Evolutionary conservation across 2,329 filamentous ascomycete species (phyloP).

Genomic region (Diaporthe batatas): DNA sequence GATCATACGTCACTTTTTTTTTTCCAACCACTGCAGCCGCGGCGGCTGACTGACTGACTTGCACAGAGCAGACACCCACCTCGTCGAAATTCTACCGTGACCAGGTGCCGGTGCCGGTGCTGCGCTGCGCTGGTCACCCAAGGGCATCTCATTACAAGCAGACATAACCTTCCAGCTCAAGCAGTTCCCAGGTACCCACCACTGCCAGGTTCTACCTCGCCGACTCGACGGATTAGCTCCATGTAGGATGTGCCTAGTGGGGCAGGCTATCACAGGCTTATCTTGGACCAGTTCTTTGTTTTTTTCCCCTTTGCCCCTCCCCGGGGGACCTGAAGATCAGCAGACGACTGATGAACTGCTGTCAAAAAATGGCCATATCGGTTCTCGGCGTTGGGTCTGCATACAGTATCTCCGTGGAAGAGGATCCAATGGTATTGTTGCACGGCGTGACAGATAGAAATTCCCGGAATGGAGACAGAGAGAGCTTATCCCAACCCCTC

Average conservation of each 20-base stretch:
- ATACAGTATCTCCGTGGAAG: slow-evolving; percentile 6
- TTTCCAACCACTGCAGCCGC: neutral
- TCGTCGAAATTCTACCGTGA: neutral
- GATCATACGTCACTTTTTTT: neutral
- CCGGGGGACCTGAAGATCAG: neutral
- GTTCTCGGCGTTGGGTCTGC: neutral
- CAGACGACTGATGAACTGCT: neutral
- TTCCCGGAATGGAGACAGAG: neutral
- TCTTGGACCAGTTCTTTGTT: slow-evolving; percentile 30
- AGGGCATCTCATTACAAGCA: neutral
- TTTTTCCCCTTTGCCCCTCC: neutral
- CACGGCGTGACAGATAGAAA: too few species aligned
- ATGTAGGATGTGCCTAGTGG: neutral
- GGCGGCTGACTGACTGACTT: neutral
- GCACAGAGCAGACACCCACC: neutral
- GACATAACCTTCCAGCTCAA: neutral
- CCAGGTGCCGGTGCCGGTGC: too few species aligned
- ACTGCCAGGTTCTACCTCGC: too few species aligned
- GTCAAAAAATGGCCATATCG: neutral
- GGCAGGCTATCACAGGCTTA: slow-evolving; percentile 34
- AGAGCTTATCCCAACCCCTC: neutral
- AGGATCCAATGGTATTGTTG: too few species aligned
- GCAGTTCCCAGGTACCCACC: too few species aligned
- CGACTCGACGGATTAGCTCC: neutral
- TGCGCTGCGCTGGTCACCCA: neutral